A percentile compares a stretch with the other conserved stretches of the same genome.
These are phyloP conservation scores for Globisporangium nodosum DNA, from an alignment of 352 stramenopile species.

Conservation along the genomic window DNA sequence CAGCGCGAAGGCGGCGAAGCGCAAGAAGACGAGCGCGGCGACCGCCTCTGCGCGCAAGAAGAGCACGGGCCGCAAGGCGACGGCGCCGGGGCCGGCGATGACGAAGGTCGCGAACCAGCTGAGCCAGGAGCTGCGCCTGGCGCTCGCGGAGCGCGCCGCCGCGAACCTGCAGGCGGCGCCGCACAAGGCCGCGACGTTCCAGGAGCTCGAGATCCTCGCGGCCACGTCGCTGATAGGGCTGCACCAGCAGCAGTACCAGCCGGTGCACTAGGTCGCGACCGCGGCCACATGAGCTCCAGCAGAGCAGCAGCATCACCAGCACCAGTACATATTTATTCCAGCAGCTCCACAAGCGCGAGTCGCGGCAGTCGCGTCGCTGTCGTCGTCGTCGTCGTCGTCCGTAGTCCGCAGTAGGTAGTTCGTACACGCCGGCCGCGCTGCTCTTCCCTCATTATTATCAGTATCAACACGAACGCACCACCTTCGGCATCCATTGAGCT, in stretches of 20 bases:
- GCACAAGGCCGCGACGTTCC: constrained; percentile 26
- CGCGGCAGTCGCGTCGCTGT: not conserved
- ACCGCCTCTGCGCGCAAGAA: constrained; percentile 22
- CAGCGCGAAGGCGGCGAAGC: constrained; percentile 18
- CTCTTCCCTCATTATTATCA: no score
- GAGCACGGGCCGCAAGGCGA: constrained; percentile 9
- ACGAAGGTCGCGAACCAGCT: constrained; percentile 23
- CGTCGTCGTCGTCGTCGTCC: no score
- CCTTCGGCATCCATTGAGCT: no score
- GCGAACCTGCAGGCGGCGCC: constrained; percentile 8
- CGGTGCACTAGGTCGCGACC: constrained; percentile 44
- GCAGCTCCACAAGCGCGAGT: not conserved
- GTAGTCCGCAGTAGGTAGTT: no score
- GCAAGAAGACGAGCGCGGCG: constrained; percentile 26
- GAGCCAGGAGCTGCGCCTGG: constrained; percentile 32
- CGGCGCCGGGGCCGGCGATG: not conserved
- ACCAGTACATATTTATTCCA: constrained; percentile 14
- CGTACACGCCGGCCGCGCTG: no score
- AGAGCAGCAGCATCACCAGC: not conserved
- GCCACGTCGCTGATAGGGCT: constrained; percentile 71
- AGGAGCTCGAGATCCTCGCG: constrained; percentile 73
- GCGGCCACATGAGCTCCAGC: not conserved
- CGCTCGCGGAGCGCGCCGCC: constrained; percentile 13
- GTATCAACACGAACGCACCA: no score
- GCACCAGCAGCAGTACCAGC: constrained; percentile 64